Evolutionary conservation across 2,329 filamentous ascomycete species (phyloP), one percentile per base, ranked within the genome.

Genomic region (Sordariomycetes sp.): DNA sequence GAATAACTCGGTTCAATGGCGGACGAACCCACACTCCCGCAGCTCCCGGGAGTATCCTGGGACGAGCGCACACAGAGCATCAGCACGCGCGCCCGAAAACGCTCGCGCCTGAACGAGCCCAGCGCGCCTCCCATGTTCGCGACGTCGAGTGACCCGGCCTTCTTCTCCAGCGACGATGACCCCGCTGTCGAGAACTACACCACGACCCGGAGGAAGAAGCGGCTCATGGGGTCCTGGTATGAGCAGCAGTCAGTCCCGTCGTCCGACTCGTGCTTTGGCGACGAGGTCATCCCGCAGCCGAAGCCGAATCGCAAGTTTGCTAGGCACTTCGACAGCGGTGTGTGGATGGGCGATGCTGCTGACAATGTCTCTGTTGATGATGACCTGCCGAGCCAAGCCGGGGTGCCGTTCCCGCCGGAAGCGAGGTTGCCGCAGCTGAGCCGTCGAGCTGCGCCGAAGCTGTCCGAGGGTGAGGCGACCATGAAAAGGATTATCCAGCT

Each of bases 141-240:
- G 65, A 82, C 83, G 65, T 88, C 84, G 22, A 88, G 86, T 65
- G 86, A 89, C 64, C 84, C 85, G 3, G 78, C 82, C 54, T 68
- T 88, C 28, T 89, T 89, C 68, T 88, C 84, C 3, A 85, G 82
- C 66, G 86, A 89, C 59, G 85, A 88, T 63, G 85, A 87, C 58
- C 82, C 82, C 2, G 78, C 79, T 1, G 67, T 84, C 53, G 83
- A 87, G 60, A 85, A 85, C 63, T 87, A 87, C 64, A 55, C 58
- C 48, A 71, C 78, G 53, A 75, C 75, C 1, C 72, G 76, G 28
- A 74, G 77, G 61, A 77, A 78, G 60, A 89, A 87, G 71, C 76
- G 80, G 54, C 84, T 85, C 60, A 71, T 81, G 51, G 86, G 86
- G 3, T 77, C 84, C 4, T 89, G 85, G 86, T 89, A 80, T 66